Evolutionary conservation across 345 rosid species (phyloP), one percentile per base, ranked within the genome.

Genomic region (Hibiscus mutabilis): DNA sequence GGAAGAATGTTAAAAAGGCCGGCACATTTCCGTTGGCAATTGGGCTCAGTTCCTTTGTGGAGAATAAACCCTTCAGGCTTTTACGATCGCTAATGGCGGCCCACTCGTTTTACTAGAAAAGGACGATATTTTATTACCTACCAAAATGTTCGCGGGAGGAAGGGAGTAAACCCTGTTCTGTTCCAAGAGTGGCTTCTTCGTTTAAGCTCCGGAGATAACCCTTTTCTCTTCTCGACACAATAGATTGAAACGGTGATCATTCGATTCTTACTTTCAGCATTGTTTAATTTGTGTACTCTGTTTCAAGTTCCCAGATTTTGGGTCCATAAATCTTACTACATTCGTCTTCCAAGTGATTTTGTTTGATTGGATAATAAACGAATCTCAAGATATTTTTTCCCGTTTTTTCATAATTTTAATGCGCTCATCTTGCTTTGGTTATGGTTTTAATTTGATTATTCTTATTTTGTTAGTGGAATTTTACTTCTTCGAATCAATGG

Each of bases 401-500:
- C 2, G 0, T 10, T 4, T 19, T 10, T 31, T 7, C 10, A 8
- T 10, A 9, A 2, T 16, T 64, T 37, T 18, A 4, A 27, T 13
- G 19, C 21, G 25, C 0, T 46, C 46, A 47, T 46, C 12, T 46
- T 46, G 69, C 53, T 64, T 14, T 64, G 18, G 2, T 46, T 66
- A 14, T 46, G 35, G 5, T 46, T 24, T 46, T 24, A 44, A 46
- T 66, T 66, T 66, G 37, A 46, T 66, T 25, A 66, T 7, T 58
- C 11, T 42, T 0, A 2, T 59, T 70, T 21, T 16, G 13, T 56
- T 70, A 42, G 73, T 24, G 66, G 66, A n/a, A 44, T 59, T 71
- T 47, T 21, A 24, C 1, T 71, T 71, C 44, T 71, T 71, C 57
- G 25, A 42, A 59, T 59, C 71, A 71, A 91, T 86, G 92, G 87